Base-by-base conservation (phyloP, 345 rosid genomes). In the Psidium friedrichsthalianum region DNA sequence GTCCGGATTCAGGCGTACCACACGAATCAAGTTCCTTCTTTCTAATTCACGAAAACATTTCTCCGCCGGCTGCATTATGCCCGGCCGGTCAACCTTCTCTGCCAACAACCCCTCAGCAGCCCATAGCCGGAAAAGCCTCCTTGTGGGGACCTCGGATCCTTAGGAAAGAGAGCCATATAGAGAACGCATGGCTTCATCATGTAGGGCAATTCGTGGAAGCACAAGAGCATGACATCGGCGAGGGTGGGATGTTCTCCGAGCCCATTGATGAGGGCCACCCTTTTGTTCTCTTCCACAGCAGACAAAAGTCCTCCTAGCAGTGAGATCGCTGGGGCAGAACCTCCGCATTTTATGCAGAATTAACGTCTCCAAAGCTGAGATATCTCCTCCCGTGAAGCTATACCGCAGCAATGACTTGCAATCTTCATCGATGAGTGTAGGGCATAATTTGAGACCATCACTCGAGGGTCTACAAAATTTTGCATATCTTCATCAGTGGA, bases 71-170 rank as follows among this genome's bases (percentile, higher is more conserved):
- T 8, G 32, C n/a, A 13, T 80, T 83, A 2, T 13, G 52, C 11
- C 52, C 1, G 24, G 6, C 13, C 6, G 47, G 0, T 2, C 69
- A 13, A 54, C 20, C 36, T 18, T 4, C 36, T 27, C 74, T 59
- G 74, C 20, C 20, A 36, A n/a, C 9, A 74, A 78, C 29, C 87
- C 86, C 55, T 91, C 93, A 15, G 93, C 91, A 83, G 85, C 83
- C 92, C 92, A 91, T 57, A 86, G 82, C 80, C 44, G 58, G 49
- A 84, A 82, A 86, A 91, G 20, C 86, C 93, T 89, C 86, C 93
- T 85, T 5, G 86, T 84, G 11, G 89, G 87, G 54, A 91, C 82
- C 69, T 51, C 85, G 20, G 29, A 54, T 83, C 84, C 82, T 86
- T 87, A 24, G 91, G 93, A 52, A 91, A 91, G 82, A 88, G 82